Evolutionary conservation across 2,329 filamentous ascomycete species (phyloP), one percentile per base, ranked within the genome.

Genomic region (Alternaria dauci): DNA sequence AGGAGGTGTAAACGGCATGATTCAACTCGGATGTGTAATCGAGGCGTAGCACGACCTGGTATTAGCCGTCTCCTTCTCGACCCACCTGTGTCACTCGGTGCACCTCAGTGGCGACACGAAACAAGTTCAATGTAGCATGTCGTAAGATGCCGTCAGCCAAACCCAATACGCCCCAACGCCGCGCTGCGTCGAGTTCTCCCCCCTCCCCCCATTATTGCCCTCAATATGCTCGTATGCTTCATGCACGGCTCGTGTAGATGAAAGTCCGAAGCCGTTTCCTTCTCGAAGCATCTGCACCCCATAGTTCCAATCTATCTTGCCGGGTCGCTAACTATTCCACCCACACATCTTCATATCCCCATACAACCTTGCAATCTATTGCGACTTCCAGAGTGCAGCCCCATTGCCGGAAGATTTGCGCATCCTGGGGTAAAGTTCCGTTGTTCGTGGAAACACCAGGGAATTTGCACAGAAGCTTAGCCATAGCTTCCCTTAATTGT

Each of bases 221-320:
- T 54, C 66, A 70, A 65, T 68, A 65, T 72, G 61, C 54, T 51
- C 44, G 59, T 59, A 55, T 47, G 59, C 34, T 25, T 20, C 25
- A 34, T 23, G 48, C 54, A 53, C 42, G 41, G 52, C 41, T 36
- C 26, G 50, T 44, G 59, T 54, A 66, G 43, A 66, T 69, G 61
- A 63, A 60, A 42, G 48, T 62, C 66, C 60, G 58, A 52, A 44
- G 44, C 39, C 23, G 38, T 61, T 61, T 55, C 63, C 62, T 68
- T 70, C 71, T 73, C 64, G 70, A 75, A 71, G 61, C 58, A 70
- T 75, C 72, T 71, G 62, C 64, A 72, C 70, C 71, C 69, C 75
- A 72, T 73, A 69, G 34, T 68, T 71, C 61, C 62, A 76, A 71
- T 77, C 65, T 76, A 76, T 68, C 68, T 65, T 65, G 50, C 70